phyloP scores from a whole-genome alignment of 1,284 basidiomycete genomes.

The Anthracocystis walkeri region DNA sequence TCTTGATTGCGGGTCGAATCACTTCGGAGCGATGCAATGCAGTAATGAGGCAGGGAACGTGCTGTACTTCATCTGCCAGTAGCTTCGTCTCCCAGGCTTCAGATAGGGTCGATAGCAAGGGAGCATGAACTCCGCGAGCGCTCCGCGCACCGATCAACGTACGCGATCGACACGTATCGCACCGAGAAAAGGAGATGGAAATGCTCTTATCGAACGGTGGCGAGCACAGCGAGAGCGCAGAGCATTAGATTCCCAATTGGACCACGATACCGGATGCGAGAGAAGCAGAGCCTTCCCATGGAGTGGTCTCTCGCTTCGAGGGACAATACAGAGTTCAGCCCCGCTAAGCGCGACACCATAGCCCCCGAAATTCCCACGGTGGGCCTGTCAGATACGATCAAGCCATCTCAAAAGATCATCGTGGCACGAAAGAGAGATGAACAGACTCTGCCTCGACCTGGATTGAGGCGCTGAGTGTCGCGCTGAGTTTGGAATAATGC shows the following conservation, averaged over 20 bases:
- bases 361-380: neutral
- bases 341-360: constrained; percentile 28
- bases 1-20: too few relatives aligned
- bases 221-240: neutral
- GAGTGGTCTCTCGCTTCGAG: constrained; percentile 16
- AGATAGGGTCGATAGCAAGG: neutral
- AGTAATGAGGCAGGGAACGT: too few relatives aligned
- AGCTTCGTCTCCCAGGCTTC: too few relatives aligned
- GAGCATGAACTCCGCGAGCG: neutral
- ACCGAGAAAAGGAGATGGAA: neutral
- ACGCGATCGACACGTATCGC: too few relatives aligned
- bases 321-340: constrained; percentile 13
- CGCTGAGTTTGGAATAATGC: constrained; percentile 19
- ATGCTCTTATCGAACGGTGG: too few relatives aligned
- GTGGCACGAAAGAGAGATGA: neutral
- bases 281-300: constrained; percentile 12
- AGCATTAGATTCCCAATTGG: neutral
- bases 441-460: neutral
- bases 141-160: neutral
- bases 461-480: constrained; percentile 16
- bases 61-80: too few relatives aligned
- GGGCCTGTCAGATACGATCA: neutral
- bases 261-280: constrained; percentile 6
- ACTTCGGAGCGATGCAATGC: too few relatives aligned
- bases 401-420: neutral